Conservation (phyloP, 495 filamentous ascomycete species). For the Talaromyces liani region DNA sequence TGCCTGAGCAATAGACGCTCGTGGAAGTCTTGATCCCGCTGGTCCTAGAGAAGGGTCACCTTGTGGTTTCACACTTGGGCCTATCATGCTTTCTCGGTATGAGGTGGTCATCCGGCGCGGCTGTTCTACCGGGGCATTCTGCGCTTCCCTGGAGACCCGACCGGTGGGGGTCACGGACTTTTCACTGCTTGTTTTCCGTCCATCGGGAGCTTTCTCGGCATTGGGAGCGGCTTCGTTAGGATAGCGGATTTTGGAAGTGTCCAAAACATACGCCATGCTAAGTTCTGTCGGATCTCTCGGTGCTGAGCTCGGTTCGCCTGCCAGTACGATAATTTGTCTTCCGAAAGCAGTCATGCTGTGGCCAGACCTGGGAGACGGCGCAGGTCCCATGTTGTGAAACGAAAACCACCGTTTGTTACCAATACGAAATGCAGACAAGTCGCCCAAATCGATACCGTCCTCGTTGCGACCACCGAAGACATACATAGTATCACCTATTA, state of each 20-base stretch:
- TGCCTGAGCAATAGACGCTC: constrained; percentile 61
- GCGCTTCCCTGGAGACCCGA: constrained; percentile 56
- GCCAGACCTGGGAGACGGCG: constrained; percentile 85
- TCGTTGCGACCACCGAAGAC: constrained; percentile 96
- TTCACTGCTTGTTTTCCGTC: constrained; percentile 32
- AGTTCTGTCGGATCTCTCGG: constrained; percentile 74
- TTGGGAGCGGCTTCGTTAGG: constrained; percentile 64
- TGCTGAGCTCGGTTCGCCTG: constrained; percentile 87
- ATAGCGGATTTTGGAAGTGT: constrained; percentile 93
- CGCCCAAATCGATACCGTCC: constrained; percentile 84
- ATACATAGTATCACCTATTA: constrained; percentile 98
- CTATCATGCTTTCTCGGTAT: constrained; percentile 48
- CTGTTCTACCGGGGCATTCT: constrained; percentile 47
- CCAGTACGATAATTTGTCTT: constrained; percentile 85
- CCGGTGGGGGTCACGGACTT: constrained; percentile 26
- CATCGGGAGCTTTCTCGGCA: constrained; percentile 26
- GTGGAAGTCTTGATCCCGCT: constrained; percentile 57
- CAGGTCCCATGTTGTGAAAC: constrained; percentile 99
- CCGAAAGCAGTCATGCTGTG: constrained; percentile 96
- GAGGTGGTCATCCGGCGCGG: constrained; percentile 40
- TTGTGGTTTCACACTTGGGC: constrained; percentile 25
- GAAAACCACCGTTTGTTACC: constrained; percentile 92
- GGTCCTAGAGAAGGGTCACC: constrained; percentile 23
- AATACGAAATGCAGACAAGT: constrained; percentile 93
- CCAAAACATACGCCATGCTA: constrained; percentile 81